phyloP scores from a whole-genome alignment of 2,329 filamentous ascomycete genomes.

The Exophiala aquamarina region DNA sequence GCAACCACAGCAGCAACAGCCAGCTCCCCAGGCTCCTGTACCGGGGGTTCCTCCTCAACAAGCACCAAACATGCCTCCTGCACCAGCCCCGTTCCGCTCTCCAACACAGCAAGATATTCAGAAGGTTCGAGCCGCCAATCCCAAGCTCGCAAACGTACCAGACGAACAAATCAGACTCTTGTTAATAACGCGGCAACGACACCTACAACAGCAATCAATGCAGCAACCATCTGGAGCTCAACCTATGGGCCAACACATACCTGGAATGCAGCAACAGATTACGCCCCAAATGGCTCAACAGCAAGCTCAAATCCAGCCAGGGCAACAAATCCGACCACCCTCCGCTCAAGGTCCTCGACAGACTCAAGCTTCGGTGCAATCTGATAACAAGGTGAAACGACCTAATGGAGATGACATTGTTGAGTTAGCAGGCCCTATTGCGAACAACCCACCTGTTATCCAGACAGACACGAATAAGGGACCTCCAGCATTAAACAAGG shows the following conservation, averaged over 20 bases:
- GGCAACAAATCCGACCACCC: conserved; percentile 8
- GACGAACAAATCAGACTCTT: conserved; percentile 25
- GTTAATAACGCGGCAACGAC: conserved; percentile 19
- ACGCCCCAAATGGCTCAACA: conserved; percentile 11
- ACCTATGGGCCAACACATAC: conserved; percentile 17
- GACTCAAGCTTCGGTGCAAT: conserved; percentile 18
- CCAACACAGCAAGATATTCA: conserved; percentile 20
- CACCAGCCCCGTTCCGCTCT: conserved; percentile 10
- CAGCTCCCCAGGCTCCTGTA: conserved; percentile 3
- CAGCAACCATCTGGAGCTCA: conserved; percentile 15
- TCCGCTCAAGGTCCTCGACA: conserved; percentile 18
- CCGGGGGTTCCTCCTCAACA: conserved; percentile 8
- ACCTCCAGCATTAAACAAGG: conserved; percentile 15
- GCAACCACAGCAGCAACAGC: conserved; percentile 8
- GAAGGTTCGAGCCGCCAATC: conserved; percentile 19
- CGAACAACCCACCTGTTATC: conserved; percentile 9
- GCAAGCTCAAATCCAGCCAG: conserved; percentile 6
- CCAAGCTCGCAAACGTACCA: conserved; percentile 15
- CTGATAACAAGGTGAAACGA: conserved; percentile 48
- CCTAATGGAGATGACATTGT: conserved; percentile 47
- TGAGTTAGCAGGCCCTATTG: conserved; percentile 29
- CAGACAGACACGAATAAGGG: conserved; percentile 9
- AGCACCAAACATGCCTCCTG: conserved; percentile 9
- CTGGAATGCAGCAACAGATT: conserved; percentile 13
- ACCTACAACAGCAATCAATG: conserved; percentile 15